Conservation (phyloP, 805 yeast species). For the Pichia gijzeniarum region DNA sequence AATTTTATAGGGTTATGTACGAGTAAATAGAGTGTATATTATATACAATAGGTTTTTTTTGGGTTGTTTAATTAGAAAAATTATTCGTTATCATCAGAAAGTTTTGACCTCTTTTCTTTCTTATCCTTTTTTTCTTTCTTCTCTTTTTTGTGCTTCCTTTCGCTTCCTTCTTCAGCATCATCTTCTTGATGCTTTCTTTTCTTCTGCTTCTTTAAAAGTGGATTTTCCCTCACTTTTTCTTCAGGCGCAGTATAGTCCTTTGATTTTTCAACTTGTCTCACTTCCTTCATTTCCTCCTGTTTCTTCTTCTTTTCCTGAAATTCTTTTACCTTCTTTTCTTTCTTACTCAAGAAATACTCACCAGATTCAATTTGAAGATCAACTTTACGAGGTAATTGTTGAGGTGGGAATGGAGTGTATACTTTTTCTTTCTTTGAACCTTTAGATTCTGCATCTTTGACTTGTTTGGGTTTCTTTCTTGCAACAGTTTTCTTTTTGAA, state of each 20-base stretch:
- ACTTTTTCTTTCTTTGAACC: slow-evolving; percentile 56
- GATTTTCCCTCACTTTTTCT: slow-evolving; percentile 43
- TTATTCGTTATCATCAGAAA: too few relatives aligned
- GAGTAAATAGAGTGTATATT: neutral
- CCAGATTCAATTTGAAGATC: slow-evolving; percentile 97
- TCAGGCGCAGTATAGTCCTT: slow-evolving; percentile 83
- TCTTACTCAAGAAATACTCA: slow-evolving; percentile 90
- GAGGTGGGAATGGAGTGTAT: slow-evolving; percentile 99
- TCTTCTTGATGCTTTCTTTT: slow-evolving; percentile 26
- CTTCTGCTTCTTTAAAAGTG: slow-evolving; percentile 27
- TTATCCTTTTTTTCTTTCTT: slow-evolving; percentile 18
- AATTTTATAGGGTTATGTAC: neutral
- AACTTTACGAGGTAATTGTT: slow-evolving; percentile 92
- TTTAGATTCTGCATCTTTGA: slow-evolving; percentile 42
- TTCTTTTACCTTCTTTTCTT: slow-evolving; percentile 67
- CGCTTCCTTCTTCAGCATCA: slow-evolving; percentile 22
- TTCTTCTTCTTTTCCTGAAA: slow-evolving; percentile 72
- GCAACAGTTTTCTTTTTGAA: slow-evolving; percentile 96
- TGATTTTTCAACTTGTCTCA: slow-evolving; percentile 61
- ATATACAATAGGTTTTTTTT: neutral
- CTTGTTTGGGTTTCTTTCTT: slow-evolving; percentile 76
- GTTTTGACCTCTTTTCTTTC: slow-evolving; percentile 13
- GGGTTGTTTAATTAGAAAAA: too few relatives aligned
- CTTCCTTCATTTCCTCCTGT: slow-evolving; percentile 63
- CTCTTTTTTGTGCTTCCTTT: slow-evolving; percentile 27